These are phyloP conservation scores for Camellia oleifera DNA, from an alignment of 179 eudicot genomes.

Conservation along the genomic window DNA sequence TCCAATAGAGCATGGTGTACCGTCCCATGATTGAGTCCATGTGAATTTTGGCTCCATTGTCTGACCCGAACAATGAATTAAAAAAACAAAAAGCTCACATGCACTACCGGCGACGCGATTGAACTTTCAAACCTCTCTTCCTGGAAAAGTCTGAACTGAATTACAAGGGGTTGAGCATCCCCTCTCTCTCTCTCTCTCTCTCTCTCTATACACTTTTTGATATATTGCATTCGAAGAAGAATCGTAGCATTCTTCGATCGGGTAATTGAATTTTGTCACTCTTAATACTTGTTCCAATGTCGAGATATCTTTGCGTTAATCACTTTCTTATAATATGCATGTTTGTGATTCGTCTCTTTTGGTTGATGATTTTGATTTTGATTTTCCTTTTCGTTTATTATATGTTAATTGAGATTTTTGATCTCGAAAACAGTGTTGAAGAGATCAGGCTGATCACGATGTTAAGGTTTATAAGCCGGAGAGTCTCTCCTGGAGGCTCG, in stretches of 20 bases:
- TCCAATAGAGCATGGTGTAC: too few relatives aligned
- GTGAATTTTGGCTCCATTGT: too few relatives aligned
- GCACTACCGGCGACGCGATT: background rate
- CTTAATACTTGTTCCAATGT: background rate
- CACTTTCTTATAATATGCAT: background rate
- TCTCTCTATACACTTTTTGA: background rate
- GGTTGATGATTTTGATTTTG: background rate
- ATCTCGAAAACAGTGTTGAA: conserved; percentile 12
- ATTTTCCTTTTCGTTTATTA: background rate
- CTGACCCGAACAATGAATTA: too few relatives aligned
- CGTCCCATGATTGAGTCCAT: too few relatives aligned
- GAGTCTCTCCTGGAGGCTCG: conserved; percentile 33
- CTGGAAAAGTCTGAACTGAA: background rate
- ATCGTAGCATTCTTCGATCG: background rate
- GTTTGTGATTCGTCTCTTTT: background rate
- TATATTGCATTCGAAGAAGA: conserved; percentile 4
- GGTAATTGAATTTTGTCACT: background rate
- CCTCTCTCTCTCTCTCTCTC: background rate
- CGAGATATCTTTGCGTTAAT: background rate
- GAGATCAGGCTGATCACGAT: conserved; percentile 23
- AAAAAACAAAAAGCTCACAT: too few relatives aligned
- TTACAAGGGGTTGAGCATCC: background rate
- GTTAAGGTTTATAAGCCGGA: conserved; percentile 40
- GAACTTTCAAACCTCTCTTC: background rate
- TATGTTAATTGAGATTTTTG: background rate